A percentile compares a stretch with the other conserved stretches of the same genome.
Evolutionary conservation across 108 stramenopile genomes (phyloP).

Genomic region (Pseudonitzschia multistriata): DNA sequence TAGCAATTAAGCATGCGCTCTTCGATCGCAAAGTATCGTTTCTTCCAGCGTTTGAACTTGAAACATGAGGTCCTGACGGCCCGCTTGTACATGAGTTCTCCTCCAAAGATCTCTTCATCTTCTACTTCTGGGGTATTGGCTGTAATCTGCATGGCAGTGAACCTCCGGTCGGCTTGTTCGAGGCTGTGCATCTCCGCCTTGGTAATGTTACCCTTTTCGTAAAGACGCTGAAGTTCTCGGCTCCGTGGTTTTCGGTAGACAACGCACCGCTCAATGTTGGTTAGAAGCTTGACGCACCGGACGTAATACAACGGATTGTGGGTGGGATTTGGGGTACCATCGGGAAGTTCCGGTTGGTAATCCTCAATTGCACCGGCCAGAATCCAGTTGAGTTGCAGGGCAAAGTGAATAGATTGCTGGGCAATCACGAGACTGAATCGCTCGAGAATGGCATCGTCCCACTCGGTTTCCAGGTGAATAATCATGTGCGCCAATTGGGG

Average conservation of each 20-base stretch:
- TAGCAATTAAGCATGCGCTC: constrained; percentile 95
- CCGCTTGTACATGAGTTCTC: constrained; percentile 81
- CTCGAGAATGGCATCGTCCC: constrained; percentile 93
- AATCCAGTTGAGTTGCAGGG: constrained; percentile 96
- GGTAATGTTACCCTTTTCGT: constrained; percentile 87
- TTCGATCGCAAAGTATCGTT: constrained; percentile 89
- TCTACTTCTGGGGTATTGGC: constrained; percentile 30
- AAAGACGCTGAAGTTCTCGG: constrained; percentile 83
- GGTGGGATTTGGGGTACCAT: constrained; percentile 79
- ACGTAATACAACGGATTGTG: constrained; percentile 88
- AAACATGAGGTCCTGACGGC: constrained; percentile 56
- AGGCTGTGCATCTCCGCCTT: constrained; percentile 80
- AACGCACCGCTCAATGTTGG: constrained; percentile 92
- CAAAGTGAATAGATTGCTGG: constrained; percentile 96
- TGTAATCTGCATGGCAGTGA: constrained; percentile 85
- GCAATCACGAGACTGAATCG: constrained; percentile 94
- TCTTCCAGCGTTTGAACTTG: constrained; percentile 87
- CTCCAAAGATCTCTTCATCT: constrained; percentile 49
- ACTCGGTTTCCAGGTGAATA: constrained; percentile 95
- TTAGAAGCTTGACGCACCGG: constrained; percentile 91
- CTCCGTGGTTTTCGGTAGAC: constrained; percentile 82
- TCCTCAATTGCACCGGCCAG: constrained; percentile 97
- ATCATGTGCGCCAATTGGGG: constrained; percentile 99
- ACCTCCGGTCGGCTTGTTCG: constrained; percentile 92
- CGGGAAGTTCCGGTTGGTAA: constrained; percentile 93